Evolutionary conservation across 805 yeast species (phyloP).

Genomic region (Isabelozyma gotoi): DNA sequence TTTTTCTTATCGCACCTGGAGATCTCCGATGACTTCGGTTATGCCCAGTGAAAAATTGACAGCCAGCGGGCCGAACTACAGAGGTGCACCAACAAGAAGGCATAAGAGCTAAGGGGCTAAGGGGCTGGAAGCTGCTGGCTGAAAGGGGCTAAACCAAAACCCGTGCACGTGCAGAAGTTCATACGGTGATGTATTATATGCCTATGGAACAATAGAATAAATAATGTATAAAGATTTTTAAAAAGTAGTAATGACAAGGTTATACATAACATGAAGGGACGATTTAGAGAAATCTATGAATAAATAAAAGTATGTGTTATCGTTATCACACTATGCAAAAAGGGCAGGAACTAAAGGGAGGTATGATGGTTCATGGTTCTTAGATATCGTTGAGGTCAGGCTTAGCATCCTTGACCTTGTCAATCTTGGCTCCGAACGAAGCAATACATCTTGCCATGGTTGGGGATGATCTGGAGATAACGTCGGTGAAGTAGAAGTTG

Average conservation of each 20-base stretch:
- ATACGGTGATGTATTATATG: neutral
- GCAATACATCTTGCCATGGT: conserved; percentile 88
- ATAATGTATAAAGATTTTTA: neutral
- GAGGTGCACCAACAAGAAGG: too few relatives aligned
- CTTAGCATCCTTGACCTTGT: conserved; percentile 51
- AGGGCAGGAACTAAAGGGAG: neutral
- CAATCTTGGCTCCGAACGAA: conserved; percentile 65
- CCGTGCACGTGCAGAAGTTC: too few relatives aligned
- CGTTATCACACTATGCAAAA: neutral
- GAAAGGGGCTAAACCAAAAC: too few relatives aligned
- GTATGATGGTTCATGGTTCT: neutral
- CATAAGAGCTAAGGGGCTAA: too few relatives aligned
- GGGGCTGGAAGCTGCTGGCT: too few relatives aligned
- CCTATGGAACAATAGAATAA: neutral
- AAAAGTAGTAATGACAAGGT: neutral
- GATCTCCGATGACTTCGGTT: neutral
- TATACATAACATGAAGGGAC: too few relatives aligned
- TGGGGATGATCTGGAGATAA: conserved; percentile 81
- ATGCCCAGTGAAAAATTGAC: too few relatives aligned
- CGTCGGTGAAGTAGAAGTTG: conserved; percentile 87
- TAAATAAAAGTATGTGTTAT: neutral
- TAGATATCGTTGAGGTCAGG: conserved; percentile 31
- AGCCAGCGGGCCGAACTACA: too few relatives aligned
- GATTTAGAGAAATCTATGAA: neutral
- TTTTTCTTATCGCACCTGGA: neutral